phyloP scores from a whole-genome alignment of 164 flowering plant genomes.

The Chimonanthus salicifolius region DNA sequence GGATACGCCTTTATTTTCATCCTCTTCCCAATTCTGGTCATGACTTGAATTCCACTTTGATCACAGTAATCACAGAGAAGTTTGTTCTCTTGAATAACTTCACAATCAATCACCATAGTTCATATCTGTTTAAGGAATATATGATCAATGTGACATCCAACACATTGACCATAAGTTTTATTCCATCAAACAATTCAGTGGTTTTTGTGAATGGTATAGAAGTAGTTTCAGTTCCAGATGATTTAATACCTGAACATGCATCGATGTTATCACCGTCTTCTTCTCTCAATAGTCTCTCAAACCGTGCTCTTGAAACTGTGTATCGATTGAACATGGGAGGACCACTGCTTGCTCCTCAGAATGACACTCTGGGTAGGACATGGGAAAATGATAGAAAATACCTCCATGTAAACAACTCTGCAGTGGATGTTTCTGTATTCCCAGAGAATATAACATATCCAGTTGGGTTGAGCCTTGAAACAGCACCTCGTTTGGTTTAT shows the following conservation, averaged over 20 bases:
- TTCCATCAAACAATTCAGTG: conserved; percentile 25
- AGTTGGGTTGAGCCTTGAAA: conserved; percentile 40
- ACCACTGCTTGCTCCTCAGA: conserved; percentile 28
- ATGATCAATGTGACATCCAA: conserved; percentile 25
- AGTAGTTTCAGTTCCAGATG: conserved; percentile 32
- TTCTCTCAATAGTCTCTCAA: conserved; percentile 22
- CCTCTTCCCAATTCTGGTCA: conserved; percentile 18
- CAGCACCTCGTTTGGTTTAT: conserved; percentile 80
- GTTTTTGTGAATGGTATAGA: conserved; percentile 32
- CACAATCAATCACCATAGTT: conserved; percentile 18
- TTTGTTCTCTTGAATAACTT: conserved; percentile 28
- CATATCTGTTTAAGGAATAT: conserved; percentile 30
- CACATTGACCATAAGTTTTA: conserved; percentile 18
- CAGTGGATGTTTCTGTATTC: conserved; percentile 14
- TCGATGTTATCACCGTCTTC: conserved; percentile 4
- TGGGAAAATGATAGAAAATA: conserved; percentile 32
- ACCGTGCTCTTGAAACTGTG: conserved; percentile 25
- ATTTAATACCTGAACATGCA: conserved; percentile 29
- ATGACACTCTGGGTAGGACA: conserved; percentile 38
- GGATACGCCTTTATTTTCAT: conserved; percentile 30
- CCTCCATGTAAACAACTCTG: conserved; percentile 27
- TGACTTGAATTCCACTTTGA: conserved; percentile 16
- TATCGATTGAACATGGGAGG: conserved; percentile 39
- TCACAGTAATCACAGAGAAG: conserved; percentile 23
- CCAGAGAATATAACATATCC: conserved; percentile 29